phyloP scores from a whole-genome alignment of 169 alveolate species.

The Eimeria sp. region DNA sequence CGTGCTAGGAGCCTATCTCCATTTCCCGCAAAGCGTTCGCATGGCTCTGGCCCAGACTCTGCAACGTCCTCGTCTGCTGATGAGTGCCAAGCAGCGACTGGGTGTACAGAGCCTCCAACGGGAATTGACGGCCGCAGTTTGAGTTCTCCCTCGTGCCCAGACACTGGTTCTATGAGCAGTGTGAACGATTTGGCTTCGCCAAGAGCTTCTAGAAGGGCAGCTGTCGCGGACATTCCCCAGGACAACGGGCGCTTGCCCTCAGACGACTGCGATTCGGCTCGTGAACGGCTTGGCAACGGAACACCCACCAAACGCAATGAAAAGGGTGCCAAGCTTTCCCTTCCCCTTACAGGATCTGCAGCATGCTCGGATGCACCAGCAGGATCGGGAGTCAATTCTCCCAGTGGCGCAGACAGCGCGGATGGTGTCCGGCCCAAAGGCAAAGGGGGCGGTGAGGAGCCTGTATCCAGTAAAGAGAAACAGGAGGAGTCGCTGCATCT shows the following conservation, averaged over 20 bases:
- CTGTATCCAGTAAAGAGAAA: conserved; percentile 1
- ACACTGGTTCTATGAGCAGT: background rate
- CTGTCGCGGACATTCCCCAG: background rate
- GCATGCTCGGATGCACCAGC: background rate
- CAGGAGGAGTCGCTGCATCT: conserved; percentile 43
- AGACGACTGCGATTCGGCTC: conserved; percentile 8
- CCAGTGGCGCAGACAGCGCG: conserved; percentile 15
- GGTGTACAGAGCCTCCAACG: background rate
- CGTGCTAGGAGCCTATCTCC: conserved; percentile 49
- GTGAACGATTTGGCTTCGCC: background rate
- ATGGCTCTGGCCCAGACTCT: background rate
- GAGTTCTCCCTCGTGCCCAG: conserved; percentile 1
- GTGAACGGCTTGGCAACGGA: conserved; percentile 7
- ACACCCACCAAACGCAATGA: conserved; percentile 15
- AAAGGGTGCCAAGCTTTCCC: background rate
- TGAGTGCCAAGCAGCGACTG: background rate
- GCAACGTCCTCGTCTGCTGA: conserved; percentile 1
- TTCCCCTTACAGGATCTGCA: background rate
- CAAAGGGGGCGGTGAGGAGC: background rate
- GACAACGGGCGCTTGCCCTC: conserved; percentile 35
- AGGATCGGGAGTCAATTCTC: background rate
- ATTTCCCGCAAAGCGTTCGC: background rate
- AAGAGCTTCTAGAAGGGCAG: background rate
- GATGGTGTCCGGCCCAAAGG: background rate
- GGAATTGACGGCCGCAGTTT: background rate